Conservation (phyloP, 371 early-diverging fungal species). For the Mucor indicus region DNA sequence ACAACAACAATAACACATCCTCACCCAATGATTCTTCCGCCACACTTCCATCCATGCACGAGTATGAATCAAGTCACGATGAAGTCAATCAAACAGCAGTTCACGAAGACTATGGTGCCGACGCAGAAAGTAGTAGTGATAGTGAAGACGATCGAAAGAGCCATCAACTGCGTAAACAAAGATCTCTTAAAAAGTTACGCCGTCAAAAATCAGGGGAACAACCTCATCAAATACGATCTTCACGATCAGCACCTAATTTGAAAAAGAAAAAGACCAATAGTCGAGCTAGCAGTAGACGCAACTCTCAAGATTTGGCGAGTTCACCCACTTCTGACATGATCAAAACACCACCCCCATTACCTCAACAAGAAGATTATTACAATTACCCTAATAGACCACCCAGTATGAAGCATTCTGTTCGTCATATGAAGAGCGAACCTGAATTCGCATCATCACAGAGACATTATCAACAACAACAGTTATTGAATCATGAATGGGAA, state of each 20-base stretch:
- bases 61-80: neutral
- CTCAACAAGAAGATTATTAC: conserved; percentile 4
- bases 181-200: neutral
- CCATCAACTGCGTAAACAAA: neutral
- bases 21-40: neutral
- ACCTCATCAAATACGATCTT: conserved; percentile 16
- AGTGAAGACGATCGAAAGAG: neutral
- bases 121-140: neutral
- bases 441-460: conserved; percentile 24
- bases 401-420: conserved; percentile 14
- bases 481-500: conserved; percentile 37
- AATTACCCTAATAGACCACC: neutral
- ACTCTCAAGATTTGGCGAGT: conserved; percentile 13
- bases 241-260: conserved; percentile 29
- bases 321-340: neutral
- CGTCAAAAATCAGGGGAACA: neutral
- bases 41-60: neutral
- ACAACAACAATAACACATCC: neutral
- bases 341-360: conserved; percentile 6
- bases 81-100: too few species aligned
- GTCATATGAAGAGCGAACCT: conserved; percentile 37
- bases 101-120: neutral
- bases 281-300: conserved; percentile 2
- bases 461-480: conserved; percentile 18
- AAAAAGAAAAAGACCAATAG: conserved; percentile 30